Base-by-base conservation (phyloP, 176 grass and related monocot genomes). In the Chrysopogon serrulatus region DNA sequence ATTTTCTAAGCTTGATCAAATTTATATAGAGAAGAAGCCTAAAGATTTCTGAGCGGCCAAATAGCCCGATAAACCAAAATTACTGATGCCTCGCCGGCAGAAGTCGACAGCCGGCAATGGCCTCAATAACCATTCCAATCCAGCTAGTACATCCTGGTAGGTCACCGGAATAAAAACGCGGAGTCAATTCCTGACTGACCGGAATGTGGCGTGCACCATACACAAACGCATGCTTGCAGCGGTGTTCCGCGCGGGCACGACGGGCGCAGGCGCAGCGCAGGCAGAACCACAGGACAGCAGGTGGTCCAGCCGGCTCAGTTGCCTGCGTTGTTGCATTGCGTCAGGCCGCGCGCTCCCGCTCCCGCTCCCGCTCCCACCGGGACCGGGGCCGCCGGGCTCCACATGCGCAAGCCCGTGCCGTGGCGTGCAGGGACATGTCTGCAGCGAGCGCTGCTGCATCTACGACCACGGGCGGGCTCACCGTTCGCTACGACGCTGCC, bases 81-180 rank as follows among this genome's bases (percentile, higher is more conserved):
- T n/a, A 19, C 34, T 23, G 21, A 68, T 12, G 19, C 71, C 70
- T 48, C 35, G 5, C 14, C n/a, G n/a, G n/a, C n/a, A 72, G 45
- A 45, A 57, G 21, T 67, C 37, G 64, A 31, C 68, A 28, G n/a
- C n/a, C 36, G 27, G 17, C 34, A n/a, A 74, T 79, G 81, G 82
- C 80, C 61, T 77, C 82, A 48, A 49, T 69, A n/a, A n/a, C n/a
- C 39, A 74, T 74, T 47, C 11, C 44, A 39, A 17, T 37, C 26
- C 76, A 16, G 67, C 48, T 34, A 10, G 59, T 76, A 77, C 87
- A 41, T 35, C 4, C n/a, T 40, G 82, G 77, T 86, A 82, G 78
- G 78, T 90, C 63, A 77, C 10, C n/a, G 42, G 83, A 86, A 82
- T 86, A 82, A 85, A 89, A 86, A 61, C 45, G 64, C 71, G 27